Conservation (phyloP, 2,329 filamentous ascomycete species). For the Penicillium sp. region DNA sequence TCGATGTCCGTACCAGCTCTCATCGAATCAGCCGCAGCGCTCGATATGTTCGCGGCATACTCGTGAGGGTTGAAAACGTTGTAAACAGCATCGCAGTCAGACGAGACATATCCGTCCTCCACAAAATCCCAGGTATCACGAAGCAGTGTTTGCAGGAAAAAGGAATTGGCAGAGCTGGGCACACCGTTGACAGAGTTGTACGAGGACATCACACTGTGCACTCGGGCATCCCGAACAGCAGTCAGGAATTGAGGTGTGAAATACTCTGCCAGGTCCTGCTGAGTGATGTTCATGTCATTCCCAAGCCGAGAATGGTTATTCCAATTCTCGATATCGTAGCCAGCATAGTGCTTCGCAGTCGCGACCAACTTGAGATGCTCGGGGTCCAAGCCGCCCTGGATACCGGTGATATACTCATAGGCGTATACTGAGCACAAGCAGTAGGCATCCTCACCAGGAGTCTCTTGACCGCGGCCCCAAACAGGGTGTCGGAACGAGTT, state of each 20-base stretch:
- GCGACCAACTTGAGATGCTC: constrained; percentile 49
- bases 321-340: constrained; percentile 59
- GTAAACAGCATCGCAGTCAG: constrained; percentile 65
- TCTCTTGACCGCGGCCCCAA: constrained; percentile 65
- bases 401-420: constrained; percentile 55
- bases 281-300: constrained; percentile 58
- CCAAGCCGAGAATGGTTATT: constrained; percentile 47
- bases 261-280: constrained; percentile 68
- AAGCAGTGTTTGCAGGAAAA: constrained; percentile 64
- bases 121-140: constrained; percentile 68
- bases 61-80: constrained; percentile 62
- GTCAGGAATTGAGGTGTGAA: constrained; percentile 67
- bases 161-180: constrained; percentile 64
- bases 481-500: constrained; percentile 66
- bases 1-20: constrained; percentile 57
- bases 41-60: constrained; percentile 44
- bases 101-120: constrained; percentile 62
- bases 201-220: constrained; percentile 63
- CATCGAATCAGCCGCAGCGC: constrained; percentile 52
- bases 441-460: constrained; percentile 60
- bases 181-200: constrained; percentile 68
- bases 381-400: constrained; percentile 52
- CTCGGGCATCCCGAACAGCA: constrained; percentile 61
- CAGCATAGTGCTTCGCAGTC: constrained; percentile 62
- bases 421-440: constrained; percentile 54